A percentile compares a stretch with the other conserved stretches of the same genome.
These are phyloP conservation scores for Arxiozyma slooffiae DNA, from an alignment of 1,139 yeast species.

Conservation along the genomic window DNA sequence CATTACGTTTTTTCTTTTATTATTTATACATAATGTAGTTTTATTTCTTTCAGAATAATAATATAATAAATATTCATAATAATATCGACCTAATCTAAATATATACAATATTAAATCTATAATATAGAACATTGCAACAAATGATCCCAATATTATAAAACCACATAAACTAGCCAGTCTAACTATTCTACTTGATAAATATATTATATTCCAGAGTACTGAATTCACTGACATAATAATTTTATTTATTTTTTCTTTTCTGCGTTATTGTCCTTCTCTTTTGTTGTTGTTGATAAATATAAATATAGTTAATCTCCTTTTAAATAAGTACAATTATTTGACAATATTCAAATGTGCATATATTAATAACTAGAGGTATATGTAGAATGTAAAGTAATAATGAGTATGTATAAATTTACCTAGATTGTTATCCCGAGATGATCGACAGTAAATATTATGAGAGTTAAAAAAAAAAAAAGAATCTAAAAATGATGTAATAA, in stretches of 20 bases:
- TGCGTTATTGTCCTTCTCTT: not conserved
- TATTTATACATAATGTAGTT: not conserved
- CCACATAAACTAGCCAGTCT: not conserved
- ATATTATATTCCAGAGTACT: not conserved
- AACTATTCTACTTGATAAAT: not conserved
- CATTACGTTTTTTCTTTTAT: not conserved
- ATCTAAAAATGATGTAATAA: too few species aligned
- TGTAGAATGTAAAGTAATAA: too few species aligned
- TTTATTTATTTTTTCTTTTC: not conserved
- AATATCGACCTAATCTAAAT: conserved; percentile 6
- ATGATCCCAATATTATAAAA: not conserved
- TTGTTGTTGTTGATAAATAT: too few species aligned
- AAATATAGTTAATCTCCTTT: too few species aligned
- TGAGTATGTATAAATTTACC: too few species aligned
- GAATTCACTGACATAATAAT: not conserved
- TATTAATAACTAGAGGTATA: too few species aligned
- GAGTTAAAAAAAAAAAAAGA: too few species aligned
- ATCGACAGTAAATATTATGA: too few species aligned
- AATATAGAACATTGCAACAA: conserved; percentile 6
- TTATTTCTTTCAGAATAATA: not conserved
- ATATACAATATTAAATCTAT: conserved; percentile 10
- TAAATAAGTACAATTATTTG: too few species aligned
- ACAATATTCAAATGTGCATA: not conserved
- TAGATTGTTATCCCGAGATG: not conserved
- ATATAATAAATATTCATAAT: not conserved